Evolutionary conservation across 2,329 filamentous ascomycete genomes (phyloP).

Genomic region (Cladosporium sp.): DNA sequence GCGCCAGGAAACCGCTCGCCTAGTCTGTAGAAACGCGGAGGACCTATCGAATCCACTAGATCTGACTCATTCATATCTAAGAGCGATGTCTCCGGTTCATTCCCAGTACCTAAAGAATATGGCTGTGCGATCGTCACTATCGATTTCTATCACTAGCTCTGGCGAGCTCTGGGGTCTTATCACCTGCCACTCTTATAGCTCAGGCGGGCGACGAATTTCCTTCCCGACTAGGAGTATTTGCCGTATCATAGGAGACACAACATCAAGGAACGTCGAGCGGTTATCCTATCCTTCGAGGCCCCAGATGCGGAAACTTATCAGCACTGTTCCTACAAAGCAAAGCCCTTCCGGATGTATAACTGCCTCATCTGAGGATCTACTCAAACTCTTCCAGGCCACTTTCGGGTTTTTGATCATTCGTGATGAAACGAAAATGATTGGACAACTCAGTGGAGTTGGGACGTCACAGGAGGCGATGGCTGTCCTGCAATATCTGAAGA

Average conservation of each 20-base stretch:
- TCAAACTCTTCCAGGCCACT: slow-evolving; percentile 82
- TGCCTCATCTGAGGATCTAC: slow-evolving; percentile 77
- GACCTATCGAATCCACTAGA: slow-evolving; percentile 74
- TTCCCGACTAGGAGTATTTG: slow-evolving; percentile 94
- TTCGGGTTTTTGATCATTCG: slow-evolving; percentile 79
- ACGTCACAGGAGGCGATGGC: slow-evolving; percentile 79
- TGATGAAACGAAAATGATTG: slow-evolving; percentile 82
- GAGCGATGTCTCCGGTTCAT: slow-evolving; percentile 88
- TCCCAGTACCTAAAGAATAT: slow-evolving; percentile 84
- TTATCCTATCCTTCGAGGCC: slow-evolving; percentile 80
- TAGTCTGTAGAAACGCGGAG: slow-evolving; percentile 72
- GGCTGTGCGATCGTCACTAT: slow-evolving; percentile 89
- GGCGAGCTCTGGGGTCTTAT: slow-evolving; percentile 83
- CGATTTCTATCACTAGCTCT: slow-evolving; percentile 85
- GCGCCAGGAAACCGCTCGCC: slow-evolving; percentile 70
- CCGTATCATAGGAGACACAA: slow-evolving; percentile 77
- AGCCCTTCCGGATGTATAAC: slow-evolving; percentile 89
- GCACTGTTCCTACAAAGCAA: slow-evolving; percentile 71
- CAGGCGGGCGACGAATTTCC: slow-evolving; percentile 75
- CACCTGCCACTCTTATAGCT: slow-evolving; percentile 77
- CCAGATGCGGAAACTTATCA: slow-evolving; percentile 83
- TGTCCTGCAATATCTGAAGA: slow-evolving; percentile 77
- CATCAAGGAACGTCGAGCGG: slow-evolving; percentile 81
- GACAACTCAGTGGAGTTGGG: slow-evolving; percentile 63
- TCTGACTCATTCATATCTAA: slow-evolving; percentile 77